Evolutionary conservation across 176 grass and related monocot species (phyloP).

Genomic region (Olyra latifolia): DNA sequence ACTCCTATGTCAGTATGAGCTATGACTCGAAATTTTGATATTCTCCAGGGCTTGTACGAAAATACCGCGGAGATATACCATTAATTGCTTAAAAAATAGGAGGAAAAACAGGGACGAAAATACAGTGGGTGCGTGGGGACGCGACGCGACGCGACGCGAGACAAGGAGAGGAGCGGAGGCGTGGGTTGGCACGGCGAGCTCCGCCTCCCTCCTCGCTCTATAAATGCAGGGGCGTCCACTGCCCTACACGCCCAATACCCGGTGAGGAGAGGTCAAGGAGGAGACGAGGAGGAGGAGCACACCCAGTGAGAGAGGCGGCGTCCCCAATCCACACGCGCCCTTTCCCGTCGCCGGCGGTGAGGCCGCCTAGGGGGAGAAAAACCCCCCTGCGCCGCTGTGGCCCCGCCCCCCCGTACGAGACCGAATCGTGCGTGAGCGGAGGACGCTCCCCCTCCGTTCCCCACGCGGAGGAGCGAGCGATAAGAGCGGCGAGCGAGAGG

Average conservation of each 20-base stretch:
- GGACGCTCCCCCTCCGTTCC: slow-evolving; percentile 19
- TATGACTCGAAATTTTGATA: background rate
- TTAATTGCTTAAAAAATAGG: background rate
- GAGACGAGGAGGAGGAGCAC: background rate
- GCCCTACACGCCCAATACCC: slow-evolving; percentile 27
- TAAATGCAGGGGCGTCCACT: slow-evolving; percentile 40
- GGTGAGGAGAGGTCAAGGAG: slow-evolving; percentile 32
- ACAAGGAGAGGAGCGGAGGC: background rate
- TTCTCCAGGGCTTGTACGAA: background rate
- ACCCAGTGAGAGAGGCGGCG: slow-evolving; percentile 23
- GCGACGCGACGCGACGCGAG: slow-evolving; percentile 17
- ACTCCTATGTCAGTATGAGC: background rate
- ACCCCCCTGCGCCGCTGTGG: background rate
- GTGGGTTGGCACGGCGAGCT: slow-evolving; percentile 37
- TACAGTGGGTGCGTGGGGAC: slow-evolving; percentile 25
- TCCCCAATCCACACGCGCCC: slow-evolving; percentile 1
- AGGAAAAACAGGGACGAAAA: slow-evolving; percentile 21
- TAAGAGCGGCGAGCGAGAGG: slow-evolving; percentile 36
- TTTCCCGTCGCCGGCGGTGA: background rate
- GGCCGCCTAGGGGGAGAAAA: background rate
- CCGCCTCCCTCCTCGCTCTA: background rate
- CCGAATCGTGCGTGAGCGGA: background rate
- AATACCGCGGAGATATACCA: slow-evolving; percentile 23
- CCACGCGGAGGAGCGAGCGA: slow-evolving; percentile 22
- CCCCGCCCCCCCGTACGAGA: background rate